Conservation (phyloP, 371 early-diverging fungal genomes). For the Saksenaea vasiformis region DNA sequence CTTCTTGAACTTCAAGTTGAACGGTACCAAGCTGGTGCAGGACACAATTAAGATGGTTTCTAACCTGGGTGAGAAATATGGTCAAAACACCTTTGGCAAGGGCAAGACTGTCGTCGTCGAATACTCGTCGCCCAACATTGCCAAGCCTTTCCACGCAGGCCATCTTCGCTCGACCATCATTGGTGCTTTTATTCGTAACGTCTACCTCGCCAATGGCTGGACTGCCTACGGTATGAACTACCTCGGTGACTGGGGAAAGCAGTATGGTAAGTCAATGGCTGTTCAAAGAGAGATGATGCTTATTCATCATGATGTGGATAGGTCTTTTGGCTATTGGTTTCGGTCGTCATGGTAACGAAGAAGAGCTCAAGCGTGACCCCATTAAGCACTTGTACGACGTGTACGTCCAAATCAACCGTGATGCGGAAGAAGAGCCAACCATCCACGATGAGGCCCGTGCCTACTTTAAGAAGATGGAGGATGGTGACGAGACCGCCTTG, state of each 20-base stretch:
- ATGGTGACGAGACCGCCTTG: conserved; percentile 88
- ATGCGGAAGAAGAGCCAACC: conserved; percentile 68
- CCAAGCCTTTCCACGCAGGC: conserved; percentile 99
- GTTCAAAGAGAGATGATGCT: conserved; percentile 1
- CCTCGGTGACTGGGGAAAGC: conserved; percentile 99
- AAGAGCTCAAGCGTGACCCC: conserved; percentile 79
- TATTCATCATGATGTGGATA: conserved; percentile 13
- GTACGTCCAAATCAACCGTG: conserved; percentile 91
- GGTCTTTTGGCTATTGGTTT: conserved; percentile 95
- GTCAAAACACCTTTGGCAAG: conserved; percentile 65
- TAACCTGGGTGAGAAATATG: conserved; percentile 56
- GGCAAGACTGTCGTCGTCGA: conserved; percentile 88
- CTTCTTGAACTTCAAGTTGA: conserved; percentile 86
- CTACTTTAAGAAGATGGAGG: conserved; percentile 98
- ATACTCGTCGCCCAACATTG: conserved; percentile 98
- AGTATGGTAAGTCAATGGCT: conserved; percentile 73
- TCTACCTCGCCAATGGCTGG: conserved; percentile 85
- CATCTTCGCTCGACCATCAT: conserved; percentile 98
- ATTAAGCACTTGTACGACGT: conserved; percentile 95
- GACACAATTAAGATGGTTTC: conserved; percentile 56
- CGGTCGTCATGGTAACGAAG: conserved; percentile 79
- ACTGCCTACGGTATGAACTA: conserved; percentile 96
- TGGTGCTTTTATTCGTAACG: conserved; percentile 90
- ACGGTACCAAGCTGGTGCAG: conserved; percentile 56
- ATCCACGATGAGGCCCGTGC: conserved; percentile 92